Evolutionary conservation across 495 filamentous ascomycete species (phyloP), one percentile per base, ranked within the genome.

Genomic region (Choiromyces venosus): DNA sequence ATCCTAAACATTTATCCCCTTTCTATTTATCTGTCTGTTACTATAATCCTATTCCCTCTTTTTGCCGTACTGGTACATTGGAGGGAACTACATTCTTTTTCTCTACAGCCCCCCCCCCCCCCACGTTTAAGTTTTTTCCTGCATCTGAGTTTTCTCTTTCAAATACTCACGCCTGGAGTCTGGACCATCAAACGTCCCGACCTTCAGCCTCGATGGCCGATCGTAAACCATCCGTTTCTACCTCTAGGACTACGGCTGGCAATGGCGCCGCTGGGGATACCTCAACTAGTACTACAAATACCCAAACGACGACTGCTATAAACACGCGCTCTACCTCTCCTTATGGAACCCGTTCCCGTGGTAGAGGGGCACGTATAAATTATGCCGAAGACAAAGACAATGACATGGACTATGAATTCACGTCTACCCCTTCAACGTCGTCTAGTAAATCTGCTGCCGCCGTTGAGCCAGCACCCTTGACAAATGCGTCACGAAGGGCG

Each of bases 381-480:
- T 99, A 99, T 83, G 96, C 95, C 39, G 95, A 99, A 84, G 96
- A 99, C 83, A 91, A 91, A 80, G 95, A 97, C 79, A 84, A 93
- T 76, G 96, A 98, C 74, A 88, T 92, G 83, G 95, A 99, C 52
- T 87, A 91, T 81, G 89, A 88, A 75, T 83, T 80, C 83, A 86
- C 75, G 77, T 84, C 73, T 37, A 76, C 84, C 74, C 79, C 81
- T 70, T 83, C 78, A 79, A 83, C 82, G 56, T 87, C 88, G n/a
- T 85, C 86, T 64, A 86, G 86, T 77, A 83, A 84, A 39, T 81
- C 84, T 36, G 65, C 83, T 74, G 83, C 74, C 74, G 78, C 83
- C 64, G 83, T 83, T 79, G 83, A 83, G 33, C 69, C 83, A 38
- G 84, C 83, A 69, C 82, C 85, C 65, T 81, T 83, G 73, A 85